Percentiles rank a stretch among this genome's conserved stretches.
These are phyloP conservation scores for Penicillium coprophilum DNA, from an alignment of 495 filamentous ascomycete species.

Conservation along the genomic window DNA sequence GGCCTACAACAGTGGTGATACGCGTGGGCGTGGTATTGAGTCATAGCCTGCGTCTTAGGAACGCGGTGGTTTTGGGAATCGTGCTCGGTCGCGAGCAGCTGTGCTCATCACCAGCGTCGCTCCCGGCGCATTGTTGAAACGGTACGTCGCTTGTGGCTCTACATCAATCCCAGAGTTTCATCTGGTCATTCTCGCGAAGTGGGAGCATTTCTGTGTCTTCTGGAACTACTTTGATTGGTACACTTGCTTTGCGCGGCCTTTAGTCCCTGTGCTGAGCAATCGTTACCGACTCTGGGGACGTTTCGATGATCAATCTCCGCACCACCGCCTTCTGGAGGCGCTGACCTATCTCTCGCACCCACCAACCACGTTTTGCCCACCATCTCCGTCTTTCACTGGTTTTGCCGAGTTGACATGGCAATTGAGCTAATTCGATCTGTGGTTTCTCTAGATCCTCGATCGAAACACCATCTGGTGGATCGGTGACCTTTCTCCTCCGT, in stretches of 20 bases:
- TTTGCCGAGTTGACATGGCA: conserved; percentile 24
- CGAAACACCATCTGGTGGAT: conserved; percentile 10
- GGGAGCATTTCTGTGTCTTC: not conserved
- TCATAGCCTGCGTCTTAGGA: conserved; percentile 9
- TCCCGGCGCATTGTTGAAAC: conserved; percentile 47
- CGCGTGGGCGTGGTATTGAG: conserved; percentile 18
- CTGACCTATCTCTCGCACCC: conserved; percentile 28
- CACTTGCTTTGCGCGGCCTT: conserved; percentile 26
- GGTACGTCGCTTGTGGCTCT: conserved; percentile 39
- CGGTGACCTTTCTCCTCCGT: conserved; percentile 25
- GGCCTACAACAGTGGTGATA: conserved; percentile 15
- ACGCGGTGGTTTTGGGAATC: conserved; percentile 36
- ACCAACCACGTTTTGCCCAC: conserved; percentile 21
- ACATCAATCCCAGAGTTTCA: conserved; percentile 13
- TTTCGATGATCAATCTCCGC: conserved; percentile 49
- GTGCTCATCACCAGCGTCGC: conserved; percentile 34
- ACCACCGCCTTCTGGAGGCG: conserved; percentile 45
- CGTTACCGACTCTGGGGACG: conserved; percentile 36
- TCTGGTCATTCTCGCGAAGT: conserved; percentile 5
- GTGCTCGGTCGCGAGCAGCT: conserved; percentile 44
- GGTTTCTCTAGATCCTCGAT: conserved; percentile 19
- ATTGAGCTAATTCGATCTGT: conserved; percentile 28
- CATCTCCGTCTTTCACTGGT: conserved; percentile 1
- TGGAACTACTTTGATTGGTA: conserved; percentile 5
- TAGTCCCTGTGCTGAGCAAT: conserved; percentile 22